Base-by-base conservation (phyloP, 2,329 filamentous ascomycete genomes). In the Zarea fungicola region DNA sequence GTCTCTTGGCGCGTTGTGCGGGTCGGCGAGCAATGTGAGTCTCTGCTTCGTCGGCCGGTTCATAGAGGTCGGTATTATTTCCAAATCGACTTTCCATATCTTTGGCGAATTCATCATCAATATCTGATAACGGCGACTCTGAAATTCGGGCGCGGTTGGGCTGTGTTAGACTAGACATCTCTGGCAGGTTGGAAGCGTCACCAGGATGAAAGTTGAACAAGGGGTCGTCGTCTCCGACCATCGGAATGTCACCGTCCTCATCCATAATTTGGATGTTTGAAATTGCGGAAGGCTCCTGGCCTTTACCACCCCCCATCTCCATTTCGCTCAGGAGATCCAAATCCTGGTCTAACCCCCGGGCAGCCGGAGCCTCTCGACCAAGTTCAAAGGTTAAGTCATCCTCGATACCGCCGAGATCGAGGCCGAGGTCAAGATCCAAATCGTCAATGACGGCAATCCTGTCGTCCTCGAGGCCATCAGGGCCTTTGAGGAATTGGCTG, bases 401-500 rank as follows among this genome's bases (percentile, higher is more conserved):
- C 56, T 89, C 85, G 28, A 89, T 73, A 56, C 83, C 84, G n/a
- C 35, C 48, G 53, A 93, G 75, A 57, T 89, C 85, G 48, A 92
- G 75, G 56, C 89, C 85, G 48, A 92, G 71, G 55, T 87, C 80
- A 23, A 89, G 74, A 48, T 86, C 85, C 46, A 89, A 75, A 60
- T 89, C 86, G 55, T 79, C 83, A 67, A 76, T 72, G 48, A 75
- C 72, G 6, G 73, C 75, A 46, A 83, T 67, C 18, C 70, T 76
- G 49, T 79, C 80, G 43, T 79, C 81, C 52, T 81, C 84, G 58
- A 72, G 67, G 60, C 73, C 67, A 56, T 76, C 81, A 50, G 75
- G 81, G 42, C 83, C 83, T 25, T 88, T 83, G 26, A 96, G 74
- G 47, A 95, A 87, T 62, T 96, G 89, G 64, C 88, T 95, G 62